Evolutionary conservation across 345 rosid species (phyloP).

Genomic region (Citrus trifoliata): DNA sequence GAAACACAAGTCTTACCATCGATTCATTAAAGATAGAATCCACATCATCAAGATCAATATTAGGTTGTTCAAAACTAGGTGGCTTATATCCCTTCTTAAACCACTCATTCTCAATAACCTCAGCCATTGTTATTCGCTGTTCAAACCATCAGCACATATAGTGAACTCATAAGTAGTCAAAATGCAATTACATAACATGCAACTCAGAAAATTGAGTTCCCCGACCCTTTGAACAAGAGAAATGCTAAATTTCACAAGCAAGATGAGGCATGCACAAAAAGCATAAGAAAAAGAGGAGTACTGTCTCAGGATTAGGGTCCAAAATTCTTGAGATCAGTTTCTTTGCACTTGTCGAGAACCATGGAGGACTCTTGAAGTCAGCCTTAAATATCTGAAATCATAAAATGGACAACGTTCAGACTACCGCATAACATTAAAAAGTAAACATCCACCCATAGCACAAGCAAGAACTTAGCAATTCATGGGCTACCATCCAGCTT

Average conservation of each 20-base stretch:
- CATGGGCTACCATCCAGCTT: background rate
- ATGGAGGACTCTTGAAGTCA: constrained; percentile 84
- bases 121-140: constrained; percentile 84
- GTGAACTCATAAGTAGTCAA: constrained; percentile 2
- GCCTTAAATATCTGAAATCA: constrained; percentile 85
- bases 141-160: constrained; percentile 23
- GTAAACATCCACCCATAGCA: background rate
- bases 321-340: constrained; percentile 84
- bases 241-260: background rate
- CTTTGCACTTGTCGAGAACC: constrained; percentile 96
- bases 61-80: constrained; percentile 71
- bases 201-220: background rate
- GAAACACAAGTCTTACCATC: constrained; percentile 49
- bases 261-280: constrained; percentile 2
- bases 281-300: constrained; percentile 25
- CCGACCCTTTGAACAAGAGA: background rate
- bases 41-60: constrained; percentile 79
- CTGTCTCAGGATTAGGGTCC: constrained; percentile 88
- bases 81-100: constrained; percentile 96
- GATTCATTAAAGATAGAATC: constrained; percentile 76
- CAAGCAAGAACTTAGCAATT: background rate
- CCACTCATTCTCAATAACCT: constrained; percentile 92
- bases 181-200: background rate
- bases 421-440: background rate
- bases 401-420: background rate